Evolutionary conservation across 257 asterid genomes (phyloP), one percentile per base, ranked within the genome.

Genomic region (Anisodus acutangulus): DNA sequence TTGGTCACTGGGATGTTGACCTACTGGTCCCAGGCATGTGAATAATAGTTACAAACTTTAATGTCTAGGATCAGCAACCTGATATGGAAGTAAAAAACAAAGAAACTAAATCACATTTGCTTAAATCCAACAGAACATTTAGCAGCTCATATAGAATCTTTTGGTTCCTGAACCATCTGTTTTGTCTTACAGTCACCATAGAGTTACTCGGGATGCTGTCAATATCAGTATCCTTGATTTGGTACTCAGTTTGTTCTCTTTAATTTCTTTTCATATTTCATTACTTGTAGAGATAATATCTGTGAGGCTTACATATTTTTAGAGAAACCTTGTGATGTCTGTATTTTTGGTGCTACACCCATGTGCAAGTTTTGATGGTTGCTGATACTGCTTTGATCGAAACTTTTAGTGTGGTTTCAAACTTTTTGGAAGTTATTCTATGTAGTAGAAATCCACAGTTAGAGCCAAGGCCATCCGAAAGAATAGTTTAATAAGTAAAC

Each of bases 21-120:
- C 80, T 19, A 74, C 43, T 19, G 80, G 62, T 74, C 62, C 81
- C 62, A 47, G 39, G 62, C 37, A 74, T 49, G 60, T 22, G 45
- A 74, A 49, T 13, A 49, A 51, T 31, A 8, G 62, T 74, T 49
- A 49, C 81, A 74, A 74, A 74, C 62, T 49, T 22, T 12, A 49
- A 49, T 74, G 45, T 74, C 22, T 51, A 51, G 22, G 45, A 74
- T 59, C 66, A 55, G 4, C 19, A 57, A 57, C 62, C 62, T 57
- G 62, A 57, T 15, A 57, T 57, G 62, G 62, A 57, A 54, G 80
- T 74, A 74, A 49, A 74, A 74, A 19, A 47, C 43, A 74, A 47
- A 47, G 60, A 47, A 49, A 74, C 43, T 47, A 66, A 5, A 74
- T 74, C 60, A 74, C 41, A 22, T 74, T 74, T 74, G n/a, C 60